Percentiles rank a stretch among this genome's conserved stretches.
Evolutionary conservation across 345 rosid genomes (phyloP).

Genomic region (Euphorbia lathyris): DNA sequence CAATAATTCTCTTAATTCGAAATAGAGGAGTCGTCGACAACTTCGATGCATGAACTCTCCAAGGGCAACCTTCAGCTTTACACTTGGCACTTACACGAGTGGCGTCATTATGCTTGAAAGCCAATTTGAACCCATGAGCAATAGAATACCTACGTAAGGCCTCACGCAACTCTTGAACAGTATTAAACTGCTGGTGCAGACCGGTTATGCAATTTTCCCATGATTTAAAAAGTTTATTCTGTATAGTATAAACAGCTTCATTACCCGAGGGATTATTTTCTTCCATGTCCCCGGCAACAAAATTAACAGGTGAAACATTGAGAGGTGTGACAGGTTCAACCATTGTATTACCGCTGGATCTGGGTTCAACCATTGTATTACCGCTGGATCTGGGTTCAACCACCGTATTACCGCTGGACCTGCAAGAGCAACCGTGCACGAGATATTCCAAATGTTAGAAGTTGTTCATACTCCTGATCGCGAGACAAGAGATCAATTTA

Average conservation of each 20-base stretch:
- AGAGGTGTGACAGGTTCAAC: conserved; percentile 23
- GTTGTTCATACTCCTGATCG: background rate
- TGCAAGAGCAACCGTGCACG: conserved; percentile 15
- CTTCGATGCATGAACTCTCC: conserved; percentile 28
- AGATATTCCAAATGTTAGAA: conserved; percentile 2
- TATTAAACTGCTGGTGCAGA: conserved; percentile 30
- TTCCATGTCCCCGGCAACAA: background rate
- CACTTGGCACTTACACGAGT: conserved; percentile 29
- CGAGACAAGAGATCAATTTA: conserved; percentile 2
- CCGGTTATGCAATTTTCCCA: conserved; percentile 34
- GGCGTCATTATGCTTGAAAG: conserved; percentile 25
- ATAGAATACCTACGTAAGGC: conserved; percentile 25
- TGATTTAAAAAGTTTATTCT: conserved; percentile 28
- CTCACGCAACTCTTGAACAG: conserved; percentile 24
- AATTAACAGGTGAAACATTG: conserved; percentile 17
- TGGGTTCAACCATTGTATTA: conserved; percentile 25
- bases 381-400: conserved; percentile 23
- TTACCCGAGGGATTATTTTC: background rate
- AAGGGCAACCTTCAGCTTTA: conserved; percentile 27
- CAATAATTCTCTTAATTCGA: conserved; percentile 22
- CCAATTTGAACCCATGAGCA: conserved; percentile 28
- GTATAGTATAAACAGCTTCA: background rate
- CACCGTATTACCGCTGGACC: conserved; percentile 27
- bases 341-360: conserved; percentile 27
- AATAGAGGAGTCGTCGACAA: conserved; percentile 22